phyloP scores from a whole-genome alignment of 768 basidiomycete species.

The Lentinula guzmanii region DNA sequence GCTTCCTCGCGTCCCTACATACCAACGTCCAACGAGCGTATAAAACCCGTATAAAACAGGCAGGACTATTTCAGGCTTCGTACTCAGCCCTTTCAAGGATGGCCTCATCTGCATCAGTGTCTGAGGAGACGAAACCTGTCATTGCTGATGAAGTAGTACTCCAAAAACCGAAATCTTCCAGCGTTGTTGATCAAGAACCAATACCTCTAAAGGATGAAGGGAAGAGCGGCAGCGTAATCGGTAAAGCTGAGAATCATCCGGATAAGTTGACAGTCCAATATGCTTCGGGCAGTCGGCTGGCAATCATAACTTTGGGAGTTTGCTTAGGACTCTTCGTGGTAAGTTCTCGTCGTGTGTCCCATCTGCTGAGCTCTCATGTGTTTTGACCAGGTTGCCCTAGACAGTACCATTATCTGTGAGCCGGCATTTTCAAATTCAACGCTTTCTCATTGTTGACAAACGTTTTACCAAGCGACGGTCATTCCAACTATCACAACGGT shows the following conservation, averaged over 20 bases:
- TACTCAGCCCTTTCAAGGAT: background rate
- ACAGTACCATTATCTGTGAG: slow-evolving; percentile 1
- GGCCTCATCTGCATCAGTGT: background rate
- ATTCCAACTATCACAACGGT: slow-evolving; percentile 3
- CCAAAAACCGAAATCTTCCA: background rate
- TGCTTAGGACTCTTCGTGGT: slow-evolving; percentile 5
- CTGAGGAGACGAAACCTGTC: background rate
- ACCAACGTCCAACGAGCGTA: no score
- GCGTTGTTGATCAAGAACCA: background rate
- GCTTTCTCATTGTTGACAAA: background rate
- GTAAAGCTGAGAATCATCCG: background rate
- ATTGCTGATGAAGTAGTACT: background rate
- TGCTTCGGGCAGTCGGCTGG: background rate
- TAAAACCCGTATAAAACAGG: background rate
- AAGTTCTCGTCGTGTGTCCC: background rate
- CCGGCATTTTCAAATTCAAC: background rate
- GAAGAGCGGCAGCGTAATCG: background rate
- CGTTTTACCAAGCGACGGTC: background rate
- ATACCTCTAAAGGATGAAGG: background rate
- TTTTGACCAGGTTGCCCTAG: background rate
- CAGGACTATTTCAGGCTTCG: background rate
- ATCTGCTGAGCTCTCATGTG: background rate
- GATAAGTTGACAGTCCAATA: background rate
- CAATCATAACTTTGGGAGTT: slow-evolving; percentile 2
- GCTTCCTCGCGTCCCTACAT: no score